Evolutionary conservation across 2,329 filamentous ascomycete genomes (phyloP).

Genomic region (Exophiala bonariae): DNA sequence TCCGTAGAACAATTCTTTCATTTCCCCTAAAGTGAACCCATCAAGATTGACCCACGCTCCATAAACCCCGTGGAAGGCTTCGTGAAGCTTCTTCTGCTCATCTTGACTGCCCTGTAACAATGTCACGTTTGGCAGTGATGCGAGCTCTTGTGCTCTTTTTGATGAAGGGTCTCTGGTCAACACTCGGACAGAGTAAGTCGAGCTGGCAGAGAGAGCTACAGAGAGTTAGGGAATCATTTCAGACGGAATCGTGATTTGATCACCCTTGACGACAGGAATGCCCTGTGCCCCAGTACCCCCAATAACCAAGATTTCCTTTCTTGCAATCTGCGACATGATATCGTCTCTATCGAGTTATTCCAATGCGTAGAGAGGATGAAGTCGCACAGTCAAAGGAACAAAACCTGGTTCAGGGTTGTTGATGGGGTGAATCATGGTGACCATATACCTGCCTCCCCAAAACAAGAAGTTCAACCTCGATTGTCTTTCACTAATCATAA

Average conservation of each 20-base stretch:
- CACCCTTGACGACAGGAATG: constrained; percentile 45
- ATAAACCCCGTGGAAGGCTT: constrained; percentile 44
- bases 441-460: too few species aligned
- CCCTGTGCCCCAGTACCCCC: constrained; percentile 55
- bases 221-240: background rate
- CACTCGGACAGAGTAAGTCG: constrained; percentile 34
- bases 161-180: constrained; percentile 49
- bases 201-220: background rate
- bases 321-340: constrained; percentile 2
- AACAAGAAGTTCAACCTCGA: too few species aligned
- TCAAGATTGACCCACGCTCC: constrained; percentile 55
- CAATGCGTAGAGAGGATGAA: too few species aligned
- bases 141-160: constrained; percentile 42
- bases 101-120: constrained; percentile 49
- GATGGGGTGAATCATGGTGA: too few species aligned
- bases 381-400: too few species aligned
- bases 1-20: constrained; percentile 48
- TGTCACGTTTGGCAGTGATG: constrained; percentile 44
- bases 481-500: too few species aligned
- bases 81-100: constrained; percentile 43
- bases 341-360: too few species aligned
- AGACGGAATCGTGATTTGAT: background rate
- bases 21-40: constrained; percentile 54
- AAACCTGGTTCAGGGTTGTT: too few species aligned
- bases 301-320: constrained; percentile 35